A percentile compares a stretch with the other conserved stretches of the same genome.
phyloP scores from a whole-genome alignment of 371 early-diverging fungal species.

The Mortierella sp. region DNA sequence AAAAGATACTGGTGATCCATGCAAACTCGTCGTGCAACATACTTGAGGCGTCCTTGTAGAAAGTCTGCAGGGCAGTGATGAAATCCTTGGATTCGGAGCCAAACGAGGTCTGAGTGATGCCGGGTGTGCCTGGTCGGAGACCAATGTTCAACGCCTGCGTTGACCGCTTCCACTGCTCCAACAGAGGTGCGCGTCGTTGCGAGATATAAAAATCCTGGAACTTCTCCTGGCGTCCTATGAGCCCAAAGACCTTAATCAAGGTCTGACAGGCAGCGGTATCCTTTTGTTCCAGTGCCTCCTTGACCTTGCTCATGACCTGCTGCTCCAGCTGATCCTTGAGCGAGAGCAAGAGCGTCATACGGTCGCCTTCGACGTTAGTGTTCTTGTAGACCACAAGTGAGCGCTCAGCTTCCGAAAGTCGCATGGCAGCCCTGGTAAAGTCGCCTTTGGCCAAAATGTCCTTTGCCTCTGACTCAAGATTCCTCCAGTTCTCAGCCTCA shows the following conservation, averaged over 20 bases:
- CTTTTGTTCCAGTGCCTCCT: slow-evolving; percentile 66
- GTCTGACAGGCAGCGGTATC: slow-evolving; percentile 69
- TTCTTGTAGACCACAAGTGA: slow-evolving; percentile 77
- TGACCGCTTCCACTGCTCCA: slow-evolving; percentile 61
- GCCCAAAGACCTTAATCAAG: slow-evolving; percentile 67
- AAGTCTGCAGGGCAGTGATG: slow-evolving; percentile 59
- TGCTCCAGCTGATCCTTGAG: slow-evolving; percentile 72
- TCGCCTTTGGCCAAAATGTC: slow-evolving; percentile 72
- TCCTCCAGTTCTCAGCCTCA: slow-evolving; percentile 86
- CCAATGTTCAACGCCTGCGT: slow-evolving; percentile 20
- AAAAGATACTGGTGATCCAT: slow-evolving; percentile 75
- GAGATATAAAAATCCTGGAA: slow-evolving; percentile 75
- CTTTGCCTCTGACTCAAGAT: slow-evolving; percentile 78
- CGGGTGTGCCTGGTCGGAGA: neutral
- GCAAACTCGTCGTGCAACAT: slow-evolving; percentile 72
- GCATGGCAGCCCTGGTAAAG: slow-evolving; percentile 69
- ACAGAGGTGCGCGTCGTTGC: slow-evolving; percentile 59
- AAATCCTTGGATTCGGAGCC: slow-evolving; percentile 53
- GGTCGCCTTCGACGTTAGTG: slow-evolving; percentile 77
- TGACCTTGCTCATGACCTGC: slow-evolving; percentile 63
- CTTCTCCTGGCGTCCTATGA: slow-evolving; percentile 69
- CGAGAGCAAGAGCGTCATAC: slow-evolving; percentile 63
- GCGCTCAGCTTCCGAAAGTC: slow-evolving; percentile 76
- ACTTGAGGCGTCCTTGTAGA: slow-evolving; percentile 66
- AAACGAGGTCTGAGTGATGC: neutral